Conservation (phyloP, 2,329 filamentous ascomycete genomes). For the Cercospora berteroae region DNA sequence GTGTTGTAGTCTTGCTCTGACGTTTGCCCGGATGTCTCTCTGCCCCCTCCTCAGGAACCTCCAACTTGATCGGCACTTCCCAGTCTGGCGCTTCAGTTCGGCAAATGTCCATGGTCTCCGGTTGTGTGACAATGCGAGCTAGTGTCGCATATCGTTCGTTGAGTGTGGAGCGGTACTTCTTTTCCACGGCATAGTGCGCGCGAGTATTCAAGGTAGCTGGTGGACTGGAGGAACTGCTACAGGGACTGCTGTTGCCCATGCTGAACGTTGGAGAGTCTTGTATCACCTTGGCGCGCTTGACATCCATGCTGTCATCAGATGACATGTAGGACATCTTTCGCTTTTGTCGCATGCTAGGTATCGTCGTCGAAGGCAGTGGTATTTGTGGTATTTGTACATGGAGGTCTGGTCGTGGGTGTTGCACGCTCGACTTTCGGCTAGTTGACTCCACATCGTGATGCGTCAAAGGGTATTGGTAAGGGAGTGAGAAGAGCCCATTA, state of each 20-base stretch:
- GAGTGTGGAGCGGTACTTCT: slow-evolving; percentile 26
- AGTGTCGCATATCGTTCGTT: slow-evolving; percentile 24
- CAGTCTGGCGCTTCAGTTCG: slow-evolving; percentile 19
- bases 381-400: background rate
- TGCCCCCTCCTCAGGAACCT: slow-evolving; percentile 13
- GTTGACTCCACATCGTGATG: background rate
- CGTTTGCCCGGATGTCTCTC: slow-evolving; percentile 20
- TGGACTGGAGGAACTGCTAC: slow-evolving; percentile 5
- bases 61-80: slow-evolving; percentile 21
- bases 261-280: slow-evolving; percentile 1
- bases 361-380: background rate
- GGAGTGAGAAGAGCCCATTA: background rate
- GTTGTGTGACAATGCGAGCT: slow-evolving; percentile 19
- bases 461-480: background rate
- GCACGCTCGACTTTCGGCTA: background rate
- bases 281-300: slow-evolving; percentile 4
- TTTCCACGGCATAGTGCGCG: slow-evolving; percentile 42
- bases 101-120: slow-evolving; percentile 22
- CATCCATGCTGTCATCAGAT: background rate
- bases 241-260: slow-evolving; percentile 6
- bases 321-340: slow-evolving; percentile 6
- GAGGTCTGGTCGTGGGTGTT: background rate
- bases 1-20: slow-evolving; percentile 25
- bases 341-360: slow-evolving; percentile 11
- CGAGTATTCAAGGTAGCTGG: slow-evolving; percentile 18